A percentile compares a stretch with the other conserved stretches of the same genome.
Conservation (phyloP, 2,329 filamentous ascomycete species). For the Penicillium sp. region DNA sequence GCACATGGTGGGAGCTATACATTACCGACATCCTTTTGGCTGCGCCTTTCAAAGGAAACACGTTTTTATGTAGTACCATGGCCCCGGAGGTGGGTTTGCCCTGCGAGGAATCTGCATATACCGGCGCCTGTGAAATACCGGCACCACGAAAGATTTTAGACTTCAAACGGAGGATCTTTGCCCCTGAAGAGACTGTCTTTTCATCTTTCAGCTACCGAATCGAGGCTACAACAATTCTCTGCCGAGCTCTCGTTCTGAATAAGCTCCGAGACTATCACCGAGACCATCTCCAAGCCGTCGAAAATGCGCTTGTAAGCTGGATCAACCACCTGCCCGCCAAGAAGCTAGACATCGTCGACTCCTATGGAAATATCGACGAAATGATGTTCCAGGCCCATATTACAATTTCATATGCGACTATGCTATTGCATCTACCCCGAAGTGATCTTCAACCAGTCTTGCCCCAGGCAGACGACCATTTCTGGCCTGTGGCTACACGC, state of each 20-base stretch:
- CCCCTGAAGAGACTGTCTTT: conserved; percentile 68
- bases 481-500: conserved; percentile 31
- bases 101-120: conserved; percentile 71
- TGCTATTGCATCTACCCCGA: conserved; percentile 75
- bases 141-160: conserved; percentile 59
- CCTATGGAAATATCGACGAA: conserved; percentile 75
- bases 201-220: conserved; percentile 86
- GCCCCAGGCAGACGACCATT: conserved; percentile 28
- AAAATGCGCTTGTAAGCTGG: conserved; percentile 69
- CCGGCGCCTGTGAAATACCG: conserved; percentile 58
- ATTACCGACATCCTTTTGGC: conserved; percentile 80
- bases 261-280: conserved; percentile 44
- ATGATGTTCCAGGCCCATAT: conserved; percentile 45
- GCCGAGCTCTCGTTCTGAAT: conserved; percentile 64
- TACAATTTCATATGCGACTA: conserved; percentile 54
- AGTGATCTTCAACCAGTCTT: conserved; percentile 62
- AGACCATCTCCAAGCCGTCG: conserved; percentile 63
- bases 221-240: conserved; percentile 75
- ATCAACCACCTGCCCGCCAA: conserved; percentile 71
- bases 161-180: conserved; percentile 67
- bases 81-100: conserved; percentile 71
- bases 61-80: conserved; percentile 71
- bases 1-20: conserved; percentile 87
- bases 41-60: conserved; percentile 56
- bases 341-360: conserved; percentile 71